phyloP scores from a whole-genome alignment of 2,329 filamentous ascomycete genomes.

The Kalmusia sp. region DNA sequence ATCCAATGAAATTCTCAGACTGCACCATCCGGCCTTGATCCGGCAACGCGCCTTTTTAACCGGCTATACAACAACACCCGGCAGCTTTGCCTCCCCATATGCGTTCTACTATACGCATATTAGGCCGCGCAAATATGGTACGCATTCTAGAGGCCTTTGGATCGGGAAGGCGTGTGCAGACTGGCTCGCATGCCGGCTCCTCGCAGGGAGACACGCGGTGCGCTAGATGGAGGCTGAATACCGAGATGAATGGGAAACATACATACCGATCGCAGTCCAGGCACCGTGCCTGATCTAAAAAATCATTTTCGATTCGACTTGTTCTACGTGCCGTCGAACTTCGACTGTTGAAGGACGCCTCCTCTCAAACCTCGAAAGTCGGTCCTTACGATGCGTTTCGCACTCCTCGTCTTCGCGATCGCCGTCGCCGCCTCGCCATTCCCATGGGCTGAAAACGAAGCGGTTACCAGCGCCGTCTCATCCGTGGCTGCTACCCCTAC shows the following conservation, averaged over 20 bases:
- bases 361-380: not conserved
- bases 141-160: not conserved
- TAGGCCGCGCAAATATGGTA: slow-evolving; percentile 7
- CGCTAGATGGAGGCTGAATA: slow-evolving; percentile 4
- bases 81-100: slow-evolving; percentile 1
- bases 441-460: slow-evolving; percentile 20
- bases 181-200: not conserved
- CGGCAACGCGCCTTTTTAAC: slow-evolving; percentile 8
- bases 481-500: slow-evolving; percentile 13
- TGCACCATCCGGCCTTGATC: not conserved
- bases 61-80: slow-evolving; percentile 5
- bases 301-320: not conserved
- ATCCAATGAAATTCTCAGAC: not conserved
- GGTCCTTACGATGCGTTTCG: slow-evolving; percentile 24
- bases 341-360: not conserved
- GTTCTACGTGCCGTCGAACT: not conserved
- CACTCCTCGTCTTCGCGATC: slow-evolving; percentile 23
- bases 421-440: slow-evolving; percentile 24
- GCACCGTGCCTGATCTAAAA: not conserved
- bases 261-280: slow-evolving; percentile 7
- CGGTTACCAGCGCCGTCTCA: not conserved
- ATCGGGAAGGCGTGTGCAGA: not conserved
- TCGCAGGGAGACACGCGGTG: not conserved
- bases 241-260: slow-evolving; percentile 1
- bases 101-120: slow-evolving; percentile 6